Base-by-base conservation (phyloP, 1,139 yeast species). In the Hemisphaericaspora lyxosophila region DNA sequence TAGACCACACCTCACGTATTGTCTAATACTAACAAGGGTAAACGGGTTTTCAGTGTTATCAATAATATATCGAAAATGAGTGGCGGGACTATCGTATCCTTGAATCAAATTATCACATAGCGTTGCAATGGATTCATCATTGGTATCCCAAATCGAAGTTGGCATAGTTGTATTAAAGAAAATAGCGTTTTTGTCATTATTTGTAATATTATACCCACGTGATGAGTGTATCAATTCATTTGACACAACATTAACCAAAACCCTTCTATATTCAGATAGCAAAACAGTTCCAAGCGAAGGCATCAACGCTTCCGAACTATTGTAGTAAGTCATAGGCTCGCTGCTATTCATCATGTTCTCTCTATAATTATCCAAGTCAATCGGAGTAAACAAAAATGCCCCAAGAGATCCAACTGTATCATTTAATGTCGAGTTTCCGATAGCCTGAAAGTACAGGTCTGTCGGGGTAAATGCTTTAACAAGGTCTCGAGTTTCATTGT, bases 1-100 rank as follows among this genome's bases (percentile, higher is more conserved):
- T 38, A 63, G 71, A 0, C 95, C 95, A 51, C 83, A 73, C 16
- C 59, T 47, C 1, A 81, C 55, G 32, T 67, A 66, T 2, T 60
- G 49, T 20, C 53, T 49, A 26, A 78, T 60, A 0, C 63, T 52
- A 5, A 40, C 41, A 28, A 52, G 54, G 6, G 62, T 59, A 51
- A 69, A 78, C 15, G 61, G 62, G 3, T 39, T 38, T 7, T 40
- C 53, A 5, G 51, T 44, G 33, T 54, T 44, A 47, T 73, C 80
- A 16, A 57, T 40, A 3, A 64, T 55, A 42, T 64, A 70, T 32
- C 75, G 54, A 64, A 80, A 78, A 31, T 55, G 60, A 3, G 60
- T 40, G 2, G 39, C 34, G 18, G 53, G 38, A 2, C 63, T 48
- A 31, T 26, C 14, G n/a, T 30, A 39, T 2, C 31, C 31, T 24